phyloP scores from a whole-genome alignment of 2,329 filamentous ascomycete genomes.

The Emmonsia crescens region DNA sequence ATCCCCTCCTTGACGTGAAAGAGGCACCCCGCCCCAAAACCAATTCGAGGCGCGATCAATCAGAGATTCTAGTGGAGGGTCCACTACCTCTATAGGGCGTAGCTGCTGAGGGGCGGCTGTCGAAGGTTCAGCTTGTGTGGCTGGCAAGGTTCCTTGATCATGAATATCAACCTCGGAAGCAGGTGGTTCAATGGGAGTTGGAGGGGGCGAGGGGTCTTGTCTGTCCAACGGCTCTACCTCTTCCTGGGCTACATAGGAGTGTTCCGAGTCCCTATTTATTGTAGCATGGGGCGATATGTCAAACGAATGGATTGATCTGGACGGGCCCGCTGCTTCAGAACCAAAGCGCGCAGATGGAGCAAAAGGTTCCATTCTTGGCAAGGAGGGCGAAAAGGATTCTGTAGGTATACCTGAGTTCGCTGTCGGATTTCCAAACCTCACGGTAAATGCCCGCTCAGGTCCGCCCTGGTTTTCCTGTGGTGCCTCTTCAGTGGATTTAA shows the following conservation, averaged over 20 bases:
- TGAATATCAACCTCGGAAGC: neutral
- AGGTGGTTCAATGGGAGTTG: neutral
- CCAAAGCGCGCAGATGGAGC: neutral
- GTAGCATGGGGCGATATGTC: neutral
- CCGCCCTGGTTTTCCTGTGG: neutral
- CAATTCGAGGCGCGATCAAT: conserved; percentile 27
- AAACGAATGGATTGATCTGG: neutral
- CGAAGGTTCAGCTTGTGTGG: neutral
- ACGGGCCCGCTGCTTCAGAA: conserved; percentile 2
- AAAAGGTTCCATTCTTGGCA: neutral
- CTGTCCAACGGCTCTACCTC: neutral
- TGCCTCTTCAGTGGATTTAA: neutral
- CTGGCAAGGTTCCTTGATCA: neutral
- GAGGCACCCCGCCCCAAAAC: conserved; percentile 36
- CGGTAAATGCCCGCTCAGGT: neutral
- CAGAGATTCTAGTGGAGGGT: conserved; percentile 14
- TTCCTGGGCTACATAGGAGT: neutral
- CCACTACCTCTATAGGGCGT: neutral
- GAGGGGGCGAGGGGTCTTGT: neutral
- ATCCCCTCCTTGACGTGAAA: conserved; percentile 24
- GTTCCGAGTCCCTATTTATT: neutral
- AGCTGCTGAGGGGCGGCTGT: neutral
- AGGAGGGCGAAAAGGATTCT: neutral
- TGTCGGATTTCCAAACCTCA: neutral
- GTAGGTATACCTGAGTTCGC: neutral